Evolutionary conservation across 805 yeast species (phyloP).

Genomic region (Teunomyces aglyptinius): DNA sequence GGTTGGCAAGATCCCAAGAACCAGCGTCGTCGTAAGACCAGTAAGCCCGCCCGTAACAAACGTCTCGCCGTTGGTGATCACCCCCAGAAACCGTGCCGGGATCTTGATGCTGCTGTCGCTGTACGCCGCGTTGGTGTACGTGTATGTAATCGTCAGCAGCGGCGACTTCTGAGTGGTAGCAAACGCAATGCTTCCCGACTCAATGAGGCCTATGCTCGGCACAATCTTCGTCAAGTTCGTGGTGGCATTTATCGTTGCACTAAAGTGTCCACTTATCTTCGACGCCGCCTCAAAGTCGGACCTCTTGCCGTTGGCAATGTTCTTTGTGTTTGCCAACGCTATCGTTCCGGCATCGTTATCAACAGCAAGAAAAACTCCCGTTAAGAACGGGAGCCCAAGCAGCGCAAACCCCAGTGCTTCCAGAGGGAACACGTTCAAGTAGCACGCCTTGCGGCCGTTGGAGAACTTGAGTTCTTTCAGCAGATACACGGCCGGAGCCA

Average conservation of each 20-base stretch:
- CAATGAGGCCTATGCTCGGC: conserved; percentile 22
- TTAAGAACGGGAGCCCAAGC: conserved; percentile 59
- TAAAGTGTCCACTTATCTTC: not conserved
- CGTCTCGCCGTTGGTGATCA: conserved; percentile 26
- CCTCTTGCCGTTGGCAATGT: conserved; percentile 5
- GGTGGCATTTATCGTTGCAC: not conserved
- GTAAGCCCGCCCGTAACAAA: conserved; percentile 20
- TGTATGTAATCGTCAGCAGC: conserved; percentile 3
- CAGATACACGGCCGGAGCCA: conserved; percentile 36
- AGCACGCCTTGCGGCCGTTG: conserved; percentile 58
- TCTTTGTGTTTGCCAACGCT: conserved; percentile 54
- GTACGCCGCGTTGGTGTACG: conserved; percentile 20
- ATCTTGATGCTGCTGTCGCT: conserved; percentile 13
- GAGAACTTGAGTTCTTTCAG: conserved; percentile 45
- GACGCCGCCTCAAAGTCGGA: conserved; percentile 3
- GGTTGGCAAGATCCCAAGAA: conserved; percentile 12
- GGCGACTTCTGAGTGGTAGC: conserved; percentile 36
- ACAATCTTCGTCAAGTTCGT: not conserved
- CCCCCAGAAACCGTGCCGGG: conserved; percentile 28
- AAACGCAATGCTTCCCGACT: conserved; percentile 50
- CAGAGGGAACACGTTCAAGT: conserved; percentile 50
- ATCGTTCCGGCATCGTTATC: conserved; percentile 56
- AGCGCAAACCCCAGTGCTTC: conserved; percentile 47
- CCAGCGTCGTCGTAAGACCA: not conserved
- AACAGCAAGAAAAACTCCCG: conserved; percentile 55